Base-by-base conservation (phyloP, 805 yeast species). In the Candida ipomoeae region DNA sequence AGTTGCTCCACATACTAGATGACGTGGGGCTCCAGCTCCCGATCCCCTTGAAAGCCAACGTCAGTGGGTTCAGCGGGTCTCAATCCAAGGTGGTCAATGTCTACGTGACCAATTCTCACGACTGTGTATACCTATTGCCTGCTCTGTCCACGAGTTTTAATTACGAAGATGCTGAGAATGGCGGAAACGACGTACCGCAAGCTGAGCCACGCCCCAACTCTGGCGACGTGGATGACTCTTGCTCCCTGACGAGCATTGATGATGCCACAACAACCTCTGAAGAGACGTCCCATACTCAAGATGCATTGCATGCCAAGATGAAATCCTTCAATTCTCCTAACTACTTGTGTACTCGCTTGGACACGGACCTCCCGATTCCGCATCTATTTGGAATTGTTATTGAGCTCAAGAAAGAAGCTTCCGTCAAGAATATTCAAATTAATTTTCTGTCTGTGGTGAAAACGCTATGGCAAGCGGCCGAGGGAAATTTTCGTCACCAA, bases 391-490 rank as follows among this genome's bases (percentile, higher is more conserved):
- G 81, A 0, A 70, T 81, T 2, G 67, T 80, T 4, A 55, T 81
- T 1, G 77, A 80, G 46, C 56, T 80, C 0, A 59, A 64, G 21
- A 75, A 71, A 46, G 76, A 73, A 35, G 67, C 73, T 1, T 48
- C 64, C 2, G 60, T 77, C 3, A 65, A 72, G 21, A 67, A 65
- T 36, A 59, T 81, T 33, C 64, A 65, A 38, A 57, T 78, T 11
- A 77, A 74, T 46, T 66, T 82, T 46, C 71, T 67, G 48, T 73
- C 82, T 1, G 53, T 65, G 4, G 71, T 76, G 6, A 68, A 72
- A 47, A 69, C 79, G 3, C 63, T 73, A 50, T 82, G 86, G 86
- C 80, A 80, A 4, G 67, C 72, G 35, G 80, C 80, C 10, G 79
- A 81, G 14, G 80, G 80, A 1, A 76, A 77, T 38, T 71, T 75